phyloP scores from a whole-genome alignment of 176 grass and related monocot species.

The Eragrostis nindensis region DNA sequence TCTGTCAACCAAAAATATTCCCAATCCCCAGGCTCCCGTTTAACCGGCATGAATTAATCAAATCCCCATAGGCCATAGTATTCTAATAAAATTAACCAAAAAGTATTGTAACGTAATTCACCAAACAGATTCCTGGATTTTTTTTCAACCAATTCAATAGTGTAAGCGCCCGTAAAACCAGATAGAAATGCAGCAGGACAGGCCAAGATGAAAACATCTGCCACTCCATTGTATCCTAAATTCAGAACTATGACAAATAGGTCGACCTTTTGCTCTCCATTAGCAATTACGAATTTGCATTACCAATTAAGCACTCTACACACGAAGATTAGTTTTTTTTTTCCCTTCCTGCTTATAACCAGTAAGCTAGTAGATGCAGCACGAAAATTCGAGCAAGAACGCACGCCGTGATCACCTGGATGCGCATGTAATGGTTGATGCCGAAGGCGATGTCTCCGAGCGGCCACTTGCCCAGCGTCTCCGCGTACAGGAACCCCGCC shows the following conservation, averaged over 20 bases:
- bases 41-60: background rate
- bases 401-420: constrained; percentile 33
- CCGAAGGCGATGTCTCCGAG: constrained; percentile 75
- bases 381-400: background rate
- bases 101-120: too few relatives aligned
- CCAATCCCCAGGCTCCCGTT: too few relatives aligned
- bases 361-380: background rate
- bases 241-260: background rate
- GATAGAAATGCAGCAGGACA: background rate
- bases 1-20: background rate
- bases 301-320: background rate
- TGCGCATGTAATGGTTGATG: constrained; percentile 69
- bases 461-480: constrained; percentile 77
- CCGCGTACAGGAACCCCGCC: constrained; percentile 53
- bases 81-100: background rate
- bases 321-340: background rate
- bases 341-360: background rate
- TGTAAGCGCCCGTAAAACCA: background rate
- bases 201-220: background rate
- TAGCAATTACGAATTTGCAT: background rate
- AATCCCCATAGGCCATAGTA: constrained; percentile 2
- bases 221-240: background rate
- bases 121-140: too few relatives aligned
- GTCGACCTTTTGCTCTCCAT: background rate
- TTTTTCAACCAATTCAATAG: background rate